Percentiles rank a stretch among this genome's conserved stretches.
These are phyloP conservation scores for Phytophthora pistaciae DNA, from an alignment of 352 stramenopile genomes.

Conservation along the genomic window DNA sequence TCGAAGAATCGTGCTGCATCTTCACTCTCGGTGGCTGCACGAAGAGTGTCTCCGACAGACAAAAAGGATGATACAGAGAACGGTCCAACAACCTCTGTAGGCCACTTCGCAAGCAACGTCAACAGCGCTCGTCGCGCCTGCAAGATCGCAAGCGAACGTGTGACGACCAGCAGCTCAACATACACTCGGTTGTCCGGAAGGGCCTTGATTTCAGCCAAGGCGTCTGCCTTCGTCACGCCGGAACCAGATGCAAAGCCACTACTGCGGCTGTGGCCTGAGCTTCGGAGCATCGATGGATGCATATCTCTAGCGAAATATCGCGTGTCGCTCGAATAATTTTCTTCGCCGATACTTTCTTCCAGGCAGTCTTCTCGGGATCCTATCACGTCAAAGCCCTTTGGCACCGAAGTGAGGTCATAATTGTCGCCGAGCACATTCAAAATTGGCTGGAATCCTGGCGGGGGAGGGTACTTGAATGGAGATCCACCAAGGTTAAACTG, in stretches of 20 bases:
- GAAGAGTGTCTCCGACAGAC: constrained; percentile 14
- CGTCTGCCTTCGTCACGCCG: constrained; percentile 67
- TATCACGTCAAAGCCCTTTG: constrained; percentile 80
- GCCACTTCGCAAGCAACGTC: constrained; percentile 85
- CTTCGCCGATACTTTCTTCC: constrained; percentile 86
- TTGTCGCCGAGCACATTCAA: constrained; percentile 69
- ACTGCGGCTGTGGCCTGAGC: constrained; percentile 54
- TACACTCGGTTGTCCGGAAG: constrained; percentile 85
- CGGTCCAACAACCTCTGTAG: constrained; percentile 53
- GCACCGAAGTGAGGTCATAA: constrained; percentile 52
- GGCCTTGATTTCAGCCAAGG: constrained; percentile 77
- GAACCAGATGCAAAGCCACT: constrained; percentile 48
- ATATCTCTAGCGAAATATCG: constrained; percentile 84
- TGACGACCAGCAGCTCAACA: constrained; percentile 79
- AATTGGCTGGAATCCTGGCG: constrained; percentile 83
- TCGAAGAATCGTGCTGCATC: constrained; percentile 72
- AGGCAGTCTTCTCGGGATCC: constrained; percentile 84
- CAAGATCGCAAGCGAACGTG: constrained; percentile 81
- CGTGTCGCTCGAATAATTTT: constrained; percentile 82
- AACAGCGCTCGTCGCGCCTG: constrained; percentile 80
- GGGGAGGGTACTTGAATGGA: constrained; percentile 80
- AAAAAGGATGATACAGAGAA: constrained; percentile 69
- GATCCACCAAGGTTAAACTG: constrained; percentile 90
- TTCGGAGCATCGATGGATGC: constrained; percentile 78
- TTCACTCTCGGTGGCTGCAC: constrained; percentile 27